phyloP scores from a whole-genome alignment of 2,329 filamentous ascomycete genomes.

The Hortaea werneckii region DNA sequence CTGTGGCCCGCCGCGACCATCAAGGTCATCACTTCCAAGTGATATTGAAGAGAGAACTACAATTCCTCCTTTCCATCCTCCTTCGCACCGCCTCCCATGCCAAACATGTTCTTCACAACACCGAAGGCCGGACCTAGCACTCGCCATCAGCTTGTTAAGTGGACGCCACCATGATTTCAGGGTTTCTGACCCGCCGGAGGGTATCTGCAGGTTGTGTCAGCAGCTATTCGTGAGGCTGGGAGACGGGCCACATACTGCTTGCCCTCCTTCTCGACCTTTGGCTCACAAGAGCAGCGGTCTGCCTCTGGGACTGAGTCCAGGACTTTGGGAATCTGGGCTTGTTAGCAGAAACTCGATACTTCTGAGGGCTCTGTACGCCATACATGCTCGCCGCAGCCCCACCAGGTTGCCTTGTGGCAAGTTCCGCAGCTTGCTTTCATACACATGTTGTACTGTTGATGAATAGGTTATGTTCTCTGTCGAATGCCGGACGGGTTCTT shows the following conservation, averaged over 20 bases:
- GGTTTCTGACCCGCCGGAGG: slow-evolving; percentile 47
- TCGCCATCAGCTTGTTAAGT: slow-evolving; percentile 1
- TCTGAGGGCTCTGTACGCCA: slow-evolving; percentile 51
- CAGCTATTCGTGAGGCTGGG: background rate
- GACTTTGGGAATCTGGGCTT: slow-evolving; percentile 45
- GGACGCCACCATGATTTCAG: background rate
- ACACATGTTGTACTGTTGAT: slow-evolving; percentile 43
- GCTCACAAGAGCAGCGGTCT: slow-evolving; percentile 57
- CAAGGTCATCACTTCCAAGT: background rate
- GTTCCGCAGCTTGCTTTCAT: slow-evolving; percentile 51
- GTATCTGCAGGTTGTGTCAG: slow-evolving; percentile 21
- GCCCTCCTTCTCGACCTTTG: slow-evolving; percentile 51
- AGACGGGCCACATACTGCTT: slow-evolving; percentile 33
- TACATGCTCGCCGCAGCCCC: slow-evolving; percentile 23
- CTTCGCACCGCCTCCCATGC: slow-evolving; percentile 11
- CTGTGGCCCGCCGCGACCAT: background rate
- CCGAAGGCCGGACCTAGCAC: slow-evolving; percentile 18
- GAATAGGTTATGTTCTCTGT: background rate
- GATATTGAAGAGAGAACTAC: slow-evolving; percentile 2
- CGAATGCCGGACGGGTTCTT: background rate
- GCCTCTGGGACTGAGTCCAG: slow-evolving; percentile 49
- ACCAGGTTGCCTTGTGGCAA: slow-evolving; percentile 37
- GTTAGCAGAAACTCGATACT: slow-evolving; percentile 45
- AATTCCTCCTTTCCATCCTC: slow-evolving; percentile 14
- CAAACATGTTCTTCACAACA: slow-evolving; percentile 21